Percentiles rank a stretch among this genome's conserved stretches.
phyloP scores from a whole-genome alignment of 371 early-diverging fungal species.

The Dichotomocladium elegans region DNA sequence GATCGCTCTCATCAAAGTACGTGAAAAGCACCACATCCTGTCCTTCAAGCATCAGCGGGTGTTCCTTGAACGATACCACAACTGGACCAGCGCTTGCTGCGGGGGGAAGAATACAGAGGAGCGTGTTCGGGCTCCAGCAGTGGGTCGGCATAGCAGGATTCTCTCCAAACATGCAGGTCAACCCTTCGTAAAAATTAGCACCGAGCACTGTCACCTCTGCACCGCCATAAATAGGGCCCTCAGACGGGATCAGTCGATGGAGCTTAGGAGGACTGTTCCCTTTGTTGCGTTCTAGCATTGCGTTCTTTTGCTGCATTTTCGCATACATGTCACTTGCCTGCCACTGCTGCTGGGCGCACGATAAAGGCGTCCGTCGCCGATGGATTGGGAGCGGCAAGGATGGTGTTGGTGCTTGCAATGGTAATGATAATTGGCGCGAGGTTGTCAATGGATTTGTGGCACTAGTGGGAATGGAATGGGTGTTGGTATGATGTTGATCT shows the following conservation, averaged over 20 bases:
- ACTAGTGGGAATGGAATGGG: conserved; percentile 9
- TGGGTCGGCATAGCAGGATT: conserved; percentile 58
- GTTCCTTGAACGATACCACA: conserved; percentile 61
- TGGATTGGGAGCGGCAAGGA: neutral
- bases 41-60: conserved; percentile 39
- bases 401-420: conserved; percentile 20
- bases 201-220: conserved; percentile 70
- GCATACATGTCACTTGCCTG: conserved; percentile 26
- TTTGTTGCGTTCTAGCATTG: conserved; percentile 16
- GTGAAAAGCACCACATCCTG: conserved; percentile 52
- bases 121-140: conserved; percentile 59
- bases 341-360: conserved; percentile 13
- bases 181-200: conserved; percentile 58
- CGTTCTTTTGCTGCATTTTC: conserved; percentile 28
- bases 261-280: conserved; percentile 31
- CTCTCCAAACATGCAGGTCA: conserved; percentile 69
- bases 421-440: too few relatives aligned
- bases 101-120: conserved; percentile 74
- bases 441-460: too few relatives aligned
- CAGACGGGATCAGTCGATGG: conserved; percentile 57
- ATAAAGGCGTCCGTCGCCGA: conserved; percentile 5
- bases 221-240: conserved; percentile 76
- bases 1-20: conserved; percentile 68
- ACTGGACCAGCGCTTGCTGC: conserved; percentile 65
- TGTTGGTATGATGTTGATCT: neutral